These are phyloP conservation scores for Selaginella tamariscina DNA, from an alignment of 75 land plant genomes.

Conservation along the genomic window DNA sequence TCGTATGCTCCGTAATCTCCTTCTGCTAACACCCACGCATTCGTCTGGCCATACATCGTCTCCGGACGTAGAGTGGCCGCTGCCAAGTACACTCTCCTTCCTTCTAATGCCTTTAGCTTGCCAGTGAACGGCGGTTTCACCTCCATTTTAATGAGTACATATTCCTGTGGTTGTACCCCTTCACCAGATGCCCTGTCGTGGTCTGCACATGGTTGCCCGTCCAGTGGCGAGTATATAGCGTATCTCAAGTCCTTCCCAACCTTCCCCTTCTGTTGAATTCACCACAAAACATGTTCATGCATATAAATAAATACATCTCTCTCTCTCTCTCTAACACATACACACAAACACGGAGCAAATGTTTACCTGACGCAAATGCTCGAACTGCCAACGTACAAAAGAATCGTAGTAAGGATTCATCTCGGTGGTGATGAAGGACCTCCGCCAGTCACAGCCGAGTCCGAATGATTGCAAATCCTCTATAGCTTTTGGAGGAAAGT, in stretches of 20 bases:
- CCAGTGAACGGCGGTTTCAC: constrained; percentile 49
- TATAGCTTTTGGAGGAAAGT: constrained; percentile 66
- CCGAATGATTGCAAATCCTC: constrained; percentile 78
- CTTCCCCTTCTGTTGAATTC: constrained; percentile 58
- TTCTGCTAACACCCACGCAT: constrained; percentile 80
- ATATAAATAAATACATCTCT: no score
- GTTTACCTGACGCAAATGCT: constrained; percentile 45
- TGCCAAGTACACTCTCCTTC: constrained; percentile 55
- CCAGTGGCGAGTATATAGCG: constrained; percentile 63
- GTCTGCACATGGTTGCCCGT: constrained; percentile 91
- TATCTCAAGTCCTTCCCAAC: constrained; percentile 57
- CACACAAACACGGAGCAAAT: no score
- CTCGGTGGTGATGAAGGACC: constrained; percentile 83
- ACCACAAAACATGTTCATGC: no score
- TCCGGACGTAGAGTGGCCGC: constrained; percentile 92
- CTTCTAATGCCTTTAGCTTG: constrained; percentile 46
- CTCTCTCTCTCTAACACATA: no score
- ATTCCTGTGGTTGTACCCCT: constrained; percentile 87
- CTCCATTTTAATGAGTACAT: constrained; percentile 73
- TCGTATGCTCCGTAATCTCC: constrained; percentile 91
- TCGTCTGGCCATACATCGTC: constrained; percentile 95
- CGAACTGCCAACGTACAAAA: constrained; percentile 77
- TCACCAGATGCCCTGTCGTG: constrained; percentile 90
- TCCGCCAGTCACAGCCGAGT: constrained; percentile 67
- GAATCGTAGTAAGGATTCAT: constrained; percentile 76